A percentile compares a stretch with the other conserved stretches of the same genome.
phyloP scores from a whole-genome alignment of 352 stramenopile genomes.

The Phytopythium oedochilum region DNA sequence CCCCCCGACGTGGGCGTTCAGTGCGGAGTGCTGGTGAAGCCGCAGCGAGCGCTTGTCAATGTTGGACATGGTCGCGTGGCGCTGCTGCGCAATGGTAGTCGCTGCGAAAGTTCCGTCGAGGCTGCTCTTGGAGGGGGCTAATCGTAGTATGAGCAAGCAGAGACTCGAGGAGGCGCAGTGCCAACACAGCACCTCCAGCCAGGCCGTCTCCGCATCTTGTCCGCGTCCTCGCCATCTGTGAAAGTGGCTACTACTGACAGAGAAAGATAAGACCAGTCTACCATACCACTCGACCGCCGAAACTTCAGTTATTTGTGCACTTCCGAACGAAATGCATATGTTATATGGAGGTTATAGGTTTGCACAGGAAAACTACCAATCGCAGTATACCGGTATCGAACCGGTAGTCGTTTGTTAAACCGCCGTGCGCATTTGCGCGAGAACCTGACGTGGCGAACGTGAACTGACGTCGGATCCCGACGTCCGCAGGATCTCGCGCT shows the following conservation, averaged over 20 bases:
- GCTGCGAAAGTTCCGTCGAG: no score
- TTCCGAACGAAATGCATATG: no score
- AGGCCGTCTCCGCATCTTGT: no score
- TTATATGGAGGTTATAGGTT: no score
- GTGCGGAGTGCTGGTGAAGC: not conserved
- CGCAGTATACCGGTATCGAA: not conserved
- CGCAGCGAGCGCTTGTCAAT: slow-evolving; percentile 2
- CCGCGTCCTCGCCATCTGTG: not conserved
- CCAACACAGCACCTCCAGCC: no score
- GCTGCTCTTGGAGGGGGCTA: not conserved
- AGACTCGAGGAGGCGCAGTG: no score
- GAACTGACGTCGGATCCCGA: not conserved
- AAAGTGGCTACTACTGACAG: no score
- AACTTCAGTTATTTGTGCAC: no score
- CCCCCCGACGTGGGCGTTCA: not conserved
- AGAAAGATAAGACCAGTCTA: no score
- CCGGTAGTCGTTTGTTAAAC: not conserved
- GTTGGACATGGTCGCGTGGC: not conserved
- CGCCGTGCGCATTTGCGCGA: not conserved
- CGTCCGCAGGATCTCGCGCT: not conserved
- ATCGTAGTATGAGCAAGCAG: not conserved
- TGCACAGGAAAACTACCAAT: no score
- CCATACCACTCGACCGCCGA: no score
- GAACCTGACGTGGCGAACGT: slow-evolving; percentile 1
- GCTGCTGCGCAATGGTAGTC: not conserved